phyloP scores from a whole-genome alignment of 176 grass and related monocot species.

The Elaeis guineensis region DNA sequence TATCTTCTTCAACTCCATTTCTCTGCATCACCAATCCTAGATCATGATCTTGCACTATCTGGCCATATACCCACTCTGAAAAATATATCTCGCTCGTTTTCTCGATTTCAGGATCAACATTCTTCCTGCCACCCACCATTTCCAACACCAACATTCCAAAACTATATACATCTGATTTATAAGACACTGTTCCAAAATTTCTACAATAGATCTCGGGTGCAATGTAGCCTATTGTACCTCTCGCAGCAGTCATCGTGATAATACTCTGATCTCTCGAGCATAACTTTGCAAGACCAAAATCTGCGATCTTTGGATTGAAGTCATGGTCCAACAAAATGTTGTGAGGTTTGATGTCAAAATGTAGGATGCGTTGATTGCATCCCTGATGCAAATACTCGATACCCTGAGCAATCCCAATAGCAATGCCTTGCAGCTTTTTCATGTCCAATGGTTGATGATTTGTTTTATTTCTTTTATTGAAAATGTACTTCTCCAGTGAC shows the following conservation, averaged over 20 bases:
- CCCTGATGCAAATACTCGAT: constrained; percentile 9
- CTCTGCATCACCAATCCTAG: background rate
- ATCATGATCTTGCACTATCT: background rate
- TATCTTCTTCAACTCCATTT: background rate
- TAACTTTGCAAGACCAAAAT: no score
- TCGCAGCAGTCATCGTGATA: no score
- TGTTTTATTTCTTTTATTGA: background rate
- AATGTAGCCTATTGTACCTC: no score
- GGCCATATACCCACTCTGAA: no score
- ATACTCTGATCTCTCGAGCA: no score
- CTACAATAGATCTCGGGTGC: constrained; percentile 10
- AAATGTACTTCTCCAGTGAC: constrained; percentile 19
- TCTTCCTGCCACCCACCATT: constrained; percentile 7
- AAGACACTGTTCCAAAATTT: constrained; percentile 6
- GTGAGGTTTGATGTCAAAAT: constrained; percentile 11
- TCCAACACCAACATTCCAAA: constrained; percentile 2
- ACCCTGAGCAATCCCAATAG: background rate
- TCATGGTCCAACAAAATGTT: no score
- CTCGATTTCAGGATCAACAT: no score
- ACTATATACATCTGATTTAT: constrained; percentile 2
- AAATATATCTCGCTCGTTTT: no score
- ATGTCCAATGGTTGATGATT: background rate
- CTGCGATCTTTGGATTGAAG: no score
- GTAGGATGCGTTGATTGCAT: constrained; percentile 4
- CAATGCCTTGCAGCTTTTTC: background rate